Conservation (phyloP, 140 eudicot species). For the Ambrosia hybrid region DNA sequence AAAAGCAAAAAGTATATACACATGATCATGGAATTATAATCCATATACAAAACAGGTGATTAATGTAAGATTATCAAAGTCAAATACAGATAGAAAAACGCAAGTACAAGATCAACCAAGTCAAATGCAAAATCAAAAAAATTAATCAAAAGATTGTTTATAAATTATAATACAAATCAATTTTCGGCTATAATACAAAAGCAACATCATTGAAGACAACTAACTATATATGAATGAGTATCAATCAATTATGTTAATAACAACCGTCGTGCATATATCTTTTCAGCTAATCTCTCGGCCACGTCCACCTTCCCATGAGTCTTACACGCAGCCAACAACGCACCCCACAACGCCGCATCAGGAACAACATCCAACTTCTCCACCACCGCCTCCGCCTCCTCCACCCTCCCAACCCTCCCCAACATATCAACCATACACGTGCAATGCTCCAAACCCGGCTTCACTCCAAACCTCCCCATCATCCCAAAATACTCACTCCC, state of each 20-base stretch:
- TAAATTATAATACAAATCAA: too few relatives aligned
- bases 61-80: too few relatives aligned
- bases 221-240: too few relatives aligned
- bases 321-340: constrained; percentile 50
- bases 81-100: too few relatives aligned
- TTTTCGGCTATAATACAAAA: too few relatives aligned
- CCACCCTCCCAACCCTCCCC: constrained; percentile 39
- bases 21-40: too few relatives aligned
- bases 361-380: constrained; percentile 49
- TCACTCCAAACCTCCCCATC: constrained; percentile 48
- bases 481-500: constrained; percentile 49
- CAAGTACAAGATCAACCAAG: too few relatives aligned
- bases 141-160: too few relatives aligned
- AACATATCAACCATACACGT: constrained; percentile 72
- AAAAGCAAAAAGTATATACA: too few relatives aligned
- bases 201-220: too few relatives aligned
- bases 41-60: too few relatives aligned
- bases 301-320: constrained; percentile 52
- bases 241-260: not conserved
- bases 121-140: too few relatives aligned
- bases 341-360: constrained; percentile 45
- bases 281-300: constrained; percentile 50
- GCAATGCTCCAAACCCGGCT: constrained; percentile 49
- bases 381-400: constrained; percentile 46
- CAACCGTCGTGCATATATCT: constrained; percentile 36